Conservation (phyloP, 148 eudicot genomes). For the Fagopyrum homotropicum region DNA sequence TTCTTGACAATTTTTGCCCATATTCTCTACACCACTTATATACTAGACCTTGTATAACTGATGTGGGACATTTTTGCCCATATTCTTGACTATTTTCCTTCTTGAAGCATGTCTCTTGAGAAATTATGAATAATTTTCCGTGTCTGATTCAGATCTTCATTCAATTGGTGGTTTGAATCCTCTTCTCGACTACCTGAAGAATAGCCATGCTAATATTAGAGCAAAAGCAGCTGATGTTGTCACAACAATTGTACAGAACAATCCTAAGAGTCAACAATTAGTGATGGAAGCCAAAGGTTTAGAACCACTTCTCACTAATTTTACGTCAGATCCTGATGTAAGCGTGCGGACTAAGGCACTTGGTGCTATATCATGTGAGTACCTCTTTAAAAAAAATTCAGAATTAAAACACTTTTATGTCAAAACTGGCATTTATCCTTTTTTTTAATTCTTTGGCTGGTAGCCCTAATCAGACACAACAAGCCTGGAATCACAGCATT, state of each 20-base stretch:
- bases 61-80: too few species aligned
- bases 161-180: slow-evolving; percentile 89
- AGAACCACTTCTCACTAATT: slow-evolving; percentile 64
- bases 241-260: slow-evolving; percentile 85
- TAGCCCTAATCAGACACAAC: slow-evolving; percentile 87
- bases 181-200: slow-evolving; percentile 68
- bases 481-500: slow-evolving; percentile 84
- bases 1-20: too few species aligned
- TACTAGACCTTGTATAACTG: too few species aligned
- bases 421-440: neutral
- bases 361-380: slow-evolving; percentile 92
- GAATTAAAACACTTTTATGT: neutral
- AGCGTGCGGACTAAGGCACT: slow-evolving; percentile 72
- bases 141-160: slow-evolving; percentile 56
- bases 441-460: neutral
- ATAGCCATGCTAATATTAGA: slow-evolving; percentile 64
- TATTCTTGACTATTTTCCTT: too few species aligned
- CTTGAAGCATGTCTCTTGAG: neutral
- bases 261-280: slow-evolving; percentile 82
- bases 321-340: slow-evolving; percentile 71
- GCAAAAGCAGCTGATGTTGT: slow-evolving; percentile 99
- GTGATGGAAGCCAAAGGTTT: slow-evolving; percentile 93
- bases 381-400: neutral
- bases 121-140: neutral
- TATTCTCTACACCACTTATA: too few species aligned